A percentile compares a stretch with the other conserved stretches of the same genome.
phyloP scores from a whole-genome alignment of 495 filamentous ascomycete genomes.

The Neurospora intermedia region DNA sequence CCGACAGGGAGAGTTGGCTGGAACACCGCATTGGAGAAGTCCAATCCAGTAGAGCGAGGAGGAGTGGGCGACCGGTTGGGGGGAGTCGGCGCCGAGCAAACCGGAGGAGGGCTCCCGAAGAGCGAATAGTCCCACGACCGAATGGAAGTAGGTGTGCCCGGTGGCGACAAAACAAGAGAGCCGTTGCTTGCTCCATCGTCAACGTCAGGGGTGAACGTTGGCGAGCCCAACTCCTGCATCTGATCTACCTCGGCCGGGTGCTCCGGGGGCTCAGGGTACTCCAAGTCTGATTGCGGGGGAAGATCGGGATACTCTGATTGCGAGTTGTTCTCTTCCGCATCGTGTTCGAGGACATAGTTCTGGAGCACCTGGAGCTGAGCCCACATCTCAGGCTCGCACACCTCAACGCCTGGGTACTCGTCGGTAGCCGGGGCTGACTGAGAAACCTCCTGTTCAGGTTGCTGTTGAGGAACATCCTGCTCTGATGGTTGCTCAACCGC shows the following conservation, averaged over 20 bases:
- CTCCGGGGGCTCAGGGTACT: too few species aligned
- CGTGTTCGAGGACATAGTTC: background rate
- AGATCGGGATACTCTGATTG: background rate
- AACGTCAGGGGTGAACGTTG: background rate
- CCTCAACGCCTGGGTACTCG: background rate
- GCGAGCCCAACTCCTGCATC: background rate
- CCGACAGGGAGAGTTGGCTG: background rate
- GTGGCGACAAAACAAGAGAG: background rate
- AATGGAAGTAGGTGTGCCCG: background rate
- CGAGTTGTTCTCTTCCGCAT: background rate
- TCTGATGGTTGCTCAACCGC: background rate
- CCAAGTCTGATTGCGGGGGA: background rate
- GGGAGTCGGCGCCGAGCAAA: background rate
- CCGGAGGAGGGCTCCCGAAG: background rate
- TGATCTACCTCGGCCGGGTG: background rate
- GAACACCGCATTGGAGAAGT: background rate
- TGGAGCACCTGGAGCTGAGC: background rate
- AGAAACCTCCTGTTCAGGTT: background rate
- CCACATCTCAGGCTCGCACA: background rate
- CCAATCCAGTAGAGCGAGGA: background rate
- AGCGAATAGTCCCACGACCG: background rate
- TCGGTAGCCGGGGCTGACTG: background rate
- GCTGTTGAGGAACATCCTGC: background rate
- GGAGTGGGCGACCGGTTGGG: background rate
- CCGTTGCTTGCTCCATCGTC: background rate